Conservation (phyloP, 306 rosid genomes). For the Citrullus amarus region DNA sequence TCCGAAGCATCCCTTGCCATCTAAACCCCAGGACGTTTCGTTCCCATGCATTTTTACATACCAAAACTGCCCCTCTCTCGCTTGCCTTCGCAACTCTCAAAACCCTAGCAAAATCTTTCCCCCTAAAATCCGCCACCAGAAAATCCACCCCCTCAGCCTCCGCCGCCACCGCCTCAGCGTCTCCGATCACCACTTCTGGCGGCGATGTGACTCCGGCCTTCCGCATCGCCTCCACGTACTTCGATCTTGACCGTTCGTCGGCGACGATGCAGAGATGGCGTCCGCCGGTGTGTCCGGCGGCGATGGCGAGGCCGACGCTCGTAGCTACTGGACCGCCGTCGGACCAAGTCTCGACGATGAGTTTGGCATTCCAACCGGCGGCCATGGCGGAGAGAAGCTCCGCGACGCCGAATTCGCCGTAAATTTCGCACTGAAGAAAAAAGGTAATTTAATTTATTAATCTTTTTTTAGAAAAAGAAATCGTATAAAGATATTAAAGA, state of each 20-base stretch:
- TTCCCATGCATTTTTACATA: constrained; percentile 64
- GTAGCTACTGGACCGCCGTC: constrained; percentile 36
- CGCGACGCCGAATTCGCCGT: constrained; percentile 54
- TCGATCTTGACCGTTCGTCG: constrained; percentile 35
- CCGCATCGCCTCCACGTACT: constrained; percentile 33
- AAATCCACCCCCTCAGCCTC: constrained; percentile 44
- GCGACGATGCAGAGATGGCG: constrained; percentile 70
- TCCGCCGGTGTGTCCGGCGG: constrained; percentile 65
- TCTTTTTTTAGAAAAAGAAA: not conserved
- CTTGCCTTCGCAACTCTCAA: constrained; percentile 35
- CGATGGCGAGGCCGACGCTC: constrained; percentile 66
- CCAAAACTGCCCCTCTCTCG: constrained; percentile 56
- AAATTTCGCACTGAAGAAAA: constrained; percentile 33
- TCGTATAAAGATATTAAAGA: not conserved
- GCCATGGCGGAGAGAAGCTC: constrained; percentile 87
- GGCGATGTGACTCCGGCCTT: constrained; percentile 20
- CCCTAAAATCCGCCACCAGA: constrained; percentile 57
- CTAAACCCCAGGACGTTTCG: constrained; percentile 26
- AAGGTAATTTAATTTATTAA: not conserved
- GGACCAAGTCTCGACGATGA: constrained; percentile 58
- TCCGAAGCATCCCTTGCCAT: constrained; percentile 45
- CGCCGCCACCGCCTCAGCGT: constrained; percentile 20
- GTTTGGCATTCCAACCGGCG: constrained; percentile 70
- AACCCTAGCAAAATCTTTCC: constrained; percentile 52
- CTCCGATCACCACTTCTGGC: constrained; percentile 46